Evolutionary conservation across 768 basidiomycete species (phyloP).

Genomic region (Coprinopsis sp.): DNA sequence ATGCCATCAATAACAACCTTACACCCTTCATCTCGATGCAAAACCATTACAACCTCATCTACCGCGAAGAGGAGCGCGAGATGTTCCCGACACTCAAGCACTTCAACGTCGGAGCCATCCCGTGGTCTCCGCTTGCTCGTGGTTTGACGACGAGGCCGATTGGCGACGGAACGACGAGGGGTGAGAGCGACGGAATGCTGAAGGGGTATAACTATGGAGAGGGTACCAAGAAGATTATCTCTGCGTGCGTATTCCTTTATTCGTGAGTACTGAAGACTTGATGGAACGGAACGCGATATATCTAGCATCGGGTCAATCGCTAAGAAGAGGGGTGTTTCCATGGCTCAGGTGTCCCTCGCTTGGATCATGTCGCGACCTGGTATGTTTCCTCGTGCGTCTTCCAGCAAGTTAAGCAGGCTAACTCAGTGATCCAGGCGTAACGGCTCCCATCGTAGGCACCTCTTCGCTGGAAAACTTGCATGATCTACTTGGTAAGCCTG

Average conservation of each 20-base stretch:
- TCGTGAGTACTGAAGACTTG: neutral
- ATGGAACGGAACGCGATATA: neutral
- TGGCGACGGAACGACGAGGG: slow-evolving; percentile 34
- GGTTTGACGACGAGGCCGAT: slow-evolving; percentile 43
- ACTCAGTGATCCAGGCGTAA: slow-evolving; percentile 27
- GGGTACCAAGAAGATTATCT: slow-evolving; percentile 32
- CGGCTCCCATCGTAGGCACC: slow-evolving; percentile 57
- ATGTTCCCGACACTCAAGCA: slow-evolving; percentile 59
- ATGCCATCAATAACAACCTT: slow-evolving; percentile 53
- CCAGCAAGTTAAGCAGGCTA: neutral
- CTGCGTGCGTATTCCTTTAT: slow-evolving; percentile 26
- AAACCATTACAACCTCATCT: slow-evolving; percentile 57
- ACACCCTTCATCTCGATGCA: slow-evolving; percentile 69
- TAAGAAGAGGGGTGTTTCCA: slow-evolving; percentile 43
- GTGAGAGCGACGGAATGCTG: slow-evolving; percentile 31
- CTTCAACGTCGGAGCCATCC: slow-evolving; percentile 52
- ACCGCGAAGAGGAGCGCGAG: slow-evolving; percentile 63
- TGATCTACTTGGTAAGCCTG: slow-evolving; percentile 42
- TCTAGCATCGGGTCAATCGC: slow-evolving; percentile 51
- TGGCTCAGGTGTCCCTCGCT: slow-evolving; percentile 55
- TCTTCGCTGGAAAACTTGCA: slow-evolving; percentile 47
- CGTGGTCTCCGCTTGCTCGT: slow-evolving; percentile 57
- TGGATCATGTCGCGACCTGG: slow-evolving; percentile 47
- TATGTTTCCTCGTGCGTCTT: slow-evolving; percentile 11
- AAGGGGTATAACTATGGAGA: slow-evolving; percentile 19